Percentiles rank a stretch among this genome's conserved stretches.
Conservation (phyloP, 257 asterid species). For the Solanum paucissectum region DNA sequence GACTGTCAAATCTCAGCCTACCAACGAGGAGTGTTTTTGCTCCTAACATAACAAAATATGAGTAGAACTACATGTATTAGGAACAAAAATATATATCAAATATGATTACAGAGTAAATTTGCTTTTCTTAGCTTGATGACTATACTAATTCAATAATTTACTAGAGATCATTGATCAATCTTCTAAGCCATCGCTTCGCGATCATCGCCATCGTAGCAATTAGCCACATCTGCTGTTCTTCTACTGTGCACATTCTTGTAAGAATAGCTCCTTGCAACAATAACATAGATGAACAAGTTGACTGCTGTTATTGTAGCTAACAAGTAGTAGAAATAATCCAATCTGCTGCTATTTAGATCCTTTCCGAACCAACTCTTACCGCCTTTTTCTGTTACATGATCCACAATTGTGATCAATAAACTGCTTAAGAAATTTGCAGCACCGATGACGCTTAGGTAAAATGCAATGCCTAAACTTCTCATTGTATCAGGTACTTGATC, state of each 20-base stretch:
- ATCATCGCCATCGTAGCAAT: slow-evolving; percentile 23
- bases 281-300: slow-evolving; percentile 30
- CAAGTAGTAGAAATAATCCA: slow-evolving; percentile 63
- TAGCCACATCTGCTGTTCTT: slow-evolving; percentile 34
- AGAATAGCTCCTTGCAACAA: slow-evolving; percentile 44
- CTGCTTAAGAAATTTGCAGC: slow-evolving; percentile 71
- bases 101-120: background rate
- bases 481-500: slow-evolving; percentile 74
- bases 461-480: slow-evolving; percentile 78
- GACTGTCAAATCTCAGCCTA: background rate
- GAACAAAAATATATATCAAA: background rate
- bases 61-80: background rate
- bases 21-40: background rate
- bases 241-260: slow-evolving; percentile 51
- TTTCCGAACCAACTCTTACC: slow-evolving; percentile 61
- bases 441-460: slow-evolving; percentile 53
- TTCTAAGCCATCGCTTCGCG: slow-evolving; percentile 15
- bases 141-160: background rate
- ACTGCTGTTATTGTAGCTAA: slow-evolving; percentile 37
- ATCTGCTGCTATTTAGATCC: slow-evolving; percentile 34
- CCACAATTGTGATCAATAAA: slow-evolving; percentile 50
- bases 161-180: background rate
- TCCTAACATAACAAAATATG: background rate
- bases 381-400: slow-evolving; percentile 26
- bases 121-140: background rate